Percentiles rank a stretch among this genome's conserved stretches.
phyloP scores from a whole-genome alignment of 495 filamentous ascomycete species.

The Penicillium ucsense region DNA sequence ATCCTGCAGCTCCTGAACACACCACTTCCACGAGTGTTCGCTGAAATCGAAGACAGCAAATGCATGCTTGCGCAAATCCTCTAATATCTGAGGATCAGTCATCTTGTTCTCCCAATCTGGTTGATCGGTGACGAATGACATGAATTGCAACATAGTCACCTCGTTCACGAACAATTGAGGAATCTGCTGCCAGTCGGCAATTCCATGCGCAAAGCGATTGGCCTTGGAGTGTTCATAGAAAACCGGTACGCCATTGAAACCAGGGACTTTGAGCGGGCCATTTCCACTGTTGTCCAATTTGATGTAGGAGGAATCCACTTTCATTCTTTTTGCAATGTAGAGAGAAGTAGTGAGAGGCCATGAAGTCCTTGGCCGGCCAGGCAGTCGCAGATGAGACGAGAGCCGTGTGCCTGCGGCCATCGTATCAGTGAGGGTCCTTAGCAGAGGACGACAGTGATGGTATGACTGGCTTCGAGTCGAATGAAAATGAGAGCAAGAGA shows the following conservation, averaged over 20 bases:
- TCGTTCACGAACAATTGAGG: not conserved
- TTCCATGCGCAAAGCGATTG: conserved; percentile 8
- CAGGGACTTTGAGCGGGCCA: conserved; percentile 6
- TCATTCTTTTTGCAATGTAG: conserved; percentile 1
- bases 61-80: conserved; percentile 4
- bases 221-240: conserved; percentile 5
- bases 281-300: conserved; percentile 7
- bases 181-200: conserved; percentile 5
- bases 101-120: conserved; percentile 2
- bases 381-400: conserved; percentile 2
- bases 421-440: too few species aligned
- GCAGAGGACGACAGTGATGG: too few species aligned
- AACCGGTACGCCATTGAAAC: conserved; percentile 3
- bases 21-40: conserved; percentile 7
- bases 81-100: conserved; percentile 3
- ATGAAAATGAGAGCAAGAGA: too few species aligned
- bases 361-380: conserved; percentile 2
- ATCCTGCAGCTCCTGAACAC: conserved; percentile 6
- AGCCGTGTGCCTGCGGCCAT: not conserved
- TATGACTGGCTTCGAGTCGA: too few species aligned
- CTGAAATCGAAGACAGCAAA: conserved; percentile 4
- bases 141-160: conserved; percentile 3
- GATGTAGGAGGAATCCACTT: conserved; percentile 1
- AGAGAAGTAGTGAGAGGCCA: conserved; percentile 3
- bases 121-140: conserved; percentile 5